Evolutionary conservation across 2,329 filamentous ascomycete species (phyloP), one percentile per base, ranked within the genome.

Genomic region (Lasiodiplodia theobromae): DNA sequence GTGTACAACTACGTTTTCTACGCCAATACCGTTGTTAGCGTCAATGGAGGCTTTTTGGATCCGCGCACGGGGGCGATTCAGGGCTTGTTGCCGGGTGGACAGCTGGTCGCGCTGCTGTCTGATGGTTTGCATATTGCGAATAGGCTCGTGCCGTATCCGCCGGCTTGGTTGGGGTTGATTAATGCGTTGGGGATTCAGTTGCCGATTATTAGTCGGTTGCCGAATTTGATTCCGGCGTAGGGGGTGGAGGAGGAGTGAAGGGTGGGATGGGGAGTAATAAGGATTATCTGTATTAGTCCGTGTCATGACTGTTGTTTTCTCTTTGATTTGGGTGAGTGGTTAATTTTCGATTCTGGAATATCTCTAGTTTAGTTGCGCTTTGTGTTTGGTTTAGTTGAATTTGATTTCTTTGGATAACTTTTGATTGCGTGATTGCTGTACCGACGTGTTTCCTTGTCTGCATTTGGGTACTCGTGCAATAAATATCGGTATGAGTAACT

Each of bases 1-100:
- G 56, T 68, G 0, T 68, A 68, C 66, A 68, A 68, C 66, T 68
- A 68, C 57, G 44, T 63, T 34, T 68, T 68, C 66, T 68, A 68
- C 49, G 54, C 66, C 8, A 68, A 68, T 56, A 68, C 66, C 25
- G 54, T 68, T 4, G 66, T 68, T 28, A 68, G 66, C 23, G 47
- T 68, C 16, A 68, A 68, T 31, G 56, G 56, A 31, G 66, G 66
- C 10, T 68, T 68, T 56, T 23, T 68, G 7, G 66, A 68, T 25
- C 66, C 66, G 47, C 56, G 66, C 25, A 62, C 66, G 5, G 66
- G 66, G 16, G 54, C 66, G 2, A 57, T 68, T 3, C 66, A 68
- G 34, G 66, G 66, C 34, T 47, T 68, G 18, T 23, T 68, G 4
- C 66, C 66, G 18, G 66, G 66, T 47, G 66, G 66, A 18, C 66